phyloP scores from a whole-genome alignment of 1,284 basidiomycete species.

The Microbotryomycetes sp. region DNA sequence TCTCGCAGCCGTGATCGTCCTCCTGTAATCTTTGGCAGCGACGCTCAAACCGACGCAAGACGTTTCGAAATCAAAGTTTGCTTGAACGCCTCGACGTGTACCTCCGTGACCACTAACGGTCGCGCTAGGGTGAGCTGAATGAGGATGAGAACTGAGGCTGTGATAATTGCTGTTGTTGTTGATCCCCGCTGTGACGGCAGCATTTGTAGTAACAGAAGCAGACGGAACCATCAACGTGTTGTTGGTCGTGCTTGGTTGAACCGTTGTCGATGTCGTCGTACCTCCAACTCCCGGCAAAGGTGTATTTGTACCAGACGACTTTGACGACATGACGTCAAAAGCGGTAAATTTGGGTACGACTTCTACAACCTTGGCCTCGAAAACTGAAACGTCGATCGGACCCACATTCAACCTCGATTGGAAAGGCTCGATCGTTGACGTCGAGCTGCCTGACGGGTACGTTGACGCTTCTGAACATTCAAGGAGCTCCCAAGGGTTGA shows the following conservation, averaged over 20 bases:
- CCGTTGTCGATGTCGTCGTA: not conserved
- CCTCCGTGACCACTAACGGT: not conserved
- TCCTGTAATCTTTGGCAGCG: constrained; percentile 19
- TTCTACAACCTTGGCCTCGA: constrained; percentile 19
- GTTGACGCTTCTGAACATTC: constrained; percentile 17
- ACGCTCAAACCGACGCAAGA: constrained; percentile 19
- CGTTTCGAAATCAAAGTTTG: constrained; percentile 32
- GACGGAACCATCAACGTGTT: not conserved
- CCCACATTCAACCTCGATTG: constrained; percentile 9
- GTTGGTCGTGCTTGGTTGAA: not conserved
- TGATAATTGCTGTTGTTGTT: not conserved
- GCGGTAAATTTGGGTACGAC: constrained; percentile 23
- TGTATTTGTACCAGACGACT: constrained; percentile 1
- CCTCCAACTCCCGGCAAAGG: not conserved
- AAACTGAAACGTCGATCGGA: constrained; percentile 27
- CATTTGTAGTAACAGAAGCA: not conserved
- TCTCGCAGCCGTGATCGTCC: constrained; percentile 9
- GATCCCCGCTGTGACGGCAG: not conserved
- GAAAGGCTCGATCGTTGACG: not conserved
- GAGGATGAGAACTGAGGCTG: not conserved
- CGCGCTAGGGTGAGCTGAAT: not conserved
- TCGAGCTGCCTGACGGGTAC: not conserved
- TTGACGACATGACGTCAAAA: constrained; percentile 17
- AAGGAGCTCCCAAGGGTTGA: constrained; percentile 29
- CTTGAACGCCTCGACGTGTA: constrained; percentile 18